Evolutionary conservation across 768 basidiomycete genomes (phyloP).

Genomic region (Roridomyces roridus): DNA sequence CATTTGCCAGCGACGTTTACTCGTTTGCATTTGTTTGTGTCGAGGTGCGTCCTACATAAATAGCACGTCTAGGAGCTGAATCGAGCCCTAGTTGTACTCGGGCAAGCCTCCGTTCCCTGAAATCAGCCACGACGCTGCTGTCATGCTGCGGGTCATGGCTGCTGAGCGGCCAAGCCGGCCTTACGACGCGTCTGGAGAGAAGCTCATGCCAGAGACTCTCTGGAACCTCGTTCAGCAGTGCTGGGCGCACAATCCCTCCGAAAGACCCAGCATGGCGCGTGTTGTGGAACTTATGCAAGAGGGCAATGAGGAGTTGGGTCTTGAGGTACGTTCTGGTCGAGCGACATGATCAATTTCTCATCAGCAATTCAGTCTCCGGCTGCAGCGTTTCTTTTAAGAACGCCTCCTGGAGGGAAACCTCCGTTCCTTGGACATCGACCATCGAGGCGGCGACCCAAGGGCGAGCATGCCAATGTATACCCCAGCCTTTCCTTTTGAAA

Average conservation of each 20-base stretch:
- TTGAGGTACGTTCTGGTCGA: background rate
- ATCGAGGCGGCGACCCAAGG: constrained; percentile 16
- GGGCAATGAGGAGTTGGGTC: constrained; percentile 11
- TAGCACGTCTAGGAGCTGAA: background rate
- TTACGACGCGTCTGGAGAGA: constrained; percentile 3
- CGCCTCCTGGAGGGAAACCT: constrained; percentile 10
- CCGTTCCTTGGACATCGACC: constrained; percentile 6
- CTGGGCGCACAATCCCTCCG: constrained; percentile 20
- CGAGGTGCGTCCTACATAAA: constrained; percentile 21
- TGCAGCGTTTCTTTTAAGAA: background rate
- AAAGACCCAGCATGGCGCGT: constrained; percentile 20
- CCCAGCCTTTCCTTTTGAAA: constrained; percentile 18
- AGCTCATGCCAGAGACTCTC: constrained; percentile 20
- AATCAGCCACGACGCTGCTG: constrained; percentile 23
- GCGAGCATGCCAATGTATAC: constrained; percentile 7
- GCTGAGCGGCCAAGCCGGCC: constrained; percentile 27
- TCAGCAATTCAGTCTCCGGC: background rate
- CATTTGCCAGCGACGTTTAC: constrained; percentile 30
- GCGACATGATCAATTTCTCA: background rate
- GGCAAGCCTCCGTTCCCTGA: constrained; percentile 29
- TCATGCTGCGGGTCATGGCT: constrained; percentile 27
- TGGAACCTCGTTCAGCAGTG: constrained; percentile 25
- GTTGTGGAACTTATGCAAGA: constrained; percentile 26
- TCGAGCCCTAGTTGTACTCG: constrained; percentile 23
- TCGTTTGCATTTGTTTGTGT: constrained; percentile 29